Conservation (phyloP, 2,329 filamentous ascomycete genomes). For the Aspergillus udagawae region DNA sequence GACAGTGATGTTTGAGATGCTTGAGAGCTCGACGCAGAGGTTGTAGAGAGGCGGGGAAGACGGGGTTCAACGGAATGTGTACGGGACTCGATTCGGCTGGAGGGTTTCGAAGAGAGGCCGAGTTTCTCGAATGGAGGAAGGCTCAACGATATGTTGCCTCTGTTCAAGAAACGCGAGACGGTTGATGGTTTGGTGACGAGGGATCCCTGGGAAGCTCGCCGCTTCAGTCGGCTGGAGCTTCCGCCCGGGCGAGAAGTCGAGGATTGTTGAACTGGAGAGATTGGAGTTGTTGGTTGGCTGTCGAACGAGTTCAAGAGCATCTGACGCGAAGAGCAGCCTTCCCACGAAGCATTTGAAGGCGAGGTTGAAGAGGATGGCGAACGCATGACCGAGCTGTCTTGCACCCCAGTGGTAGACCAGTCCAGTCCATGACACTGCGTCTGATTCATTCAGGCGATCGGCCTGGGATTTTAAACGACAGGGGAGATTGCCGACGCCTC, state of each 20-base stretch:
- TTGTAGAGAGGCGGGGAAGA: constrained; percentile 33
- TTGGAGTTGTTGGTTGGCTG: constrained; percentile 13
- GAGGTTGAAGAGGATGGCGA: constrained; percentile 19
- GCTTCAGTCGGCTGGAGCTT: constrained; percentile 26
- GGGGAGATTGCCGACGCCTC: too few relatives aligned
- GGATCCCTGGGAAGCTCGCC: constrained; percentile 36
- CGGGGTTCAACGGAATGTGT: constrained; percentile 26
- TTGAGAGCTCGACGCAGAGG: constrained; percentile 30
- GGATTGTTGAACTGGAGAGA: constrained; percentile 18
- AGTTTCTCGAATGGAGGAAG: constrained; percentile 53
- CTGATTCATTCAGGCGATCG: constrained; percentile 28
- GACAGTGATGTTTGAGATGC: constrained; percentile 31
- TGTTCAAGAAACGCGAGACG: constrained; percentile 34
- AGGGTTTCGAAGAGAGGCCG: constrained; percentile 28
- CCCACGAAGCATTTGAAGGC: constrained; percentile 13
- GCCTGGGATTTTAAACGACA: not conserved
- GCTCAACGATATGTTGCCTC: constrained; percentile 39
- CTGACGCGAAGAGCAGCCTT: constrained; percentile 12
- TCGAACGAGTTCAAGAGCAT: constrained; percentile 10
- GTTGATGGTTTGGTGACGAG: constrained; percentile 31
- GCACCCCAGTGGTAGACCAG: constrained; percentile 20
- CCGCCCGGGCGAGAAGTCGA: constrained; percentile 9
- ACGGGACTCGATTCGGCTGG: constrained; percentile 23
- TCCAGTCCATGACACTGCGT: constrained; percentile 29
- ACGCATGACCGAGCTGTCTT: constrained; percentile 28